Conservation (phyloP, 1,139 yeast genomes). For the Hanseniaspora gamundiae region DNA sequence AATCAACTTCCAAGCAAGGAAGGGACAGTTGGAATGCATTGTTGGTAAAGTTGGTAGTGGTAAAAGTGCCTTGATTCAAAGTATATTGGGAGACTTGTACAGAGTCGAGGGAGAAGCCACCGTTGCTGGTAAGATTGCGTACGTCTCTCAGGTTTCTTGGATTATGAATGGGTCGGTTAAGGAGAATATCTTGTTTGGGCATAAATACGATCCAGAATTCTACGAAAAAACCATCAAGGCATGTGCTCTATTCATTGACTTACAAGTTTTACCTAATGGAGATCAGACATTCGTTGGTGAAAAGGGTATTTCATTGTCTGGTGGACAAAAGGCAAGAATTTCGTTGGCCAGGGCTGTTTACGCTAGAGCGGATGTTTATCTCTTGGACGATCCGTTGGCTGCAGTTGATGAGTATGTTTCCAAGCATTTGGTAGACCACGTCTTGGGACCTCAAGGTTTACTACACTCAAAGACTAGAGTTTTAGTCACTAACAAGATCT, state of each 20-base stretch:
- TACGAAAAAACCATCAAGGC: slow-evolving; percentile 74
- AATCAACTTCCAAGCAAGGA: slow-evolving; percentile 55
- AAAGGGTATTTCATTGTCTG: slow-evolving; percentile 90
- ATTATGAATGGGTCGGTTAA: slow-evolving; percentile 87
- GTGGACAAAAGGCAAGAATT: slow-evolving; percentile 94
- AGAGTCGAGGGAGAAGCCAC: slow-evolving; percentile 65
- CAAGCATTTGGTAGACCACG: slow-evolving; percentile 65
- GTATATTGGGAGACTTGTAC: slow-evolving; percentile 76
- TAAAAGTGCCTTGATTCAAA: slow-evolving; percentile 76
- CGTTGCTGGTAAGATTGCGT: slow-evolving; percentile 73
- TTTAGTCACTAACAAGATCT: slow-evolving; percentile 80
- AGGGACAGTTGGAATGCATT: slow-evolving; percentile 76
- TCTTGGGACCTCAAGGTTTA: slow-evolving; percentile 72
- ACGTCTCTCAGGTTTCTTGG: slow-evolving; percentile 93
- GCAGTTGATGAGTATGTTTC: slow-evolving; percentile 96
- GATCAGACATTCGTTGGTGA: slow-evolving; percentile 91
- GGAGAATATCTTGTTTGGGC: slow-evolving; percentile 85
- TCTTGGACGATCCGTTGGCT: slow-evolving; percentile 85
- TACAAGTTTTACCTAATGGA: slow-evolving; percentile 72
- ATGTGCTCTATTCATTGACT: slow-evolving; percentile 78
- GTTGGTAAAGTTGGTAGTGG: slow-evolving; percentile 94
- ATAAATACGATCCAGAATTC: slow-evolving; percentile 66
- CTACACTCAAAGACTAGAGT: slow-evolving; percentile 65
- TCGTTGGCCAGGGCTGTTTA: slow-evolving; percentile 92
- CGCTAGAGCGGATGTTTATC: slow-evolving; percentile 82